Evolutionary conservation across 441 rosid species (phyloP).

Genomic region (Eutrema salsugineum): DNA sequence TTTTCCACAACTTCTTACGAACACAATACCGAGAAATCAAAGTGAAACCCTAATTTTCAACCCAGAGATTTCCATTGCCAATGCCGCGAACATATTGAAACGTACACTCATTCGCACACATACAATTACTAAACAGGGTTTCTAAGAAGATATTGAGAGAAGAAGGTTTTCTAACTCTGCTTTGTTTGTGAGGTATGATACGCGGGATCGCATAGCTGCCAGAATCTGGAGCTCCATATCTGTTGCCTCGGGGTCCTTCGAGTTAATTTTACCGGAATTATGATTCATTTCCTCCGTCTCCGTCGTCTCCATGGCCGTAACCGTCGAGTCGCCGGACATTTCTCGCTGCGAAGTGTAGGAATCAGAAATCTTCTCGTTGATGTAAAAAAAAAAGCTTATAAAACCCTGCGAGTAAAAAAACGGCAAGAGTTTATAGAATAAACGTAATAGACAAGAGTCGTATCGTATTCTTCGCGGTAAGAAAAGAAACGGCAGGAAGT

Average conservation of each 20-base stretch:
- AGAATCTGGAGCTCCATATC: slow-evolving; percentile 57
- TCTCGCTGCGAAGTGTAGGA: slow-evolving; percentile 1
- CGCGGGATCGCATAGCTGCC: slow-evolving; percentile 71
- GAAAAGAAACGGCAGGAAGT: not conserved
- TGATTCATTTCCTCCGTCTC: not conserved
- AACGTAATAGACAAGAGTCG: no score
- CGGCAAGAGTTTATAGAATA: not conserved
- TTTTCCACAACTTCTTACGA: not conserved
- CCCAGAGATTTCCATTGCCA: not conserved
- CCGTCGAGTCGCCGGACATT: slow-evolving; percentile 20
- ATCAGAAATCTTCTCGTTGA: not conserved
- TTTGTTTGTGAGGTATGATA: slow-evolving; percentile 39
- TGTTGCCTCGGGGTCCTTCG: not conserved
- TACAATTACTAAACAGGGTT: not conserved
- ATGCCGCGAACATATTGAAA: not conserved
- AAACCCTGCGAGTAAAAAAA: not conserved
- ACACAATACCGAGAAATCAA: not conserved
- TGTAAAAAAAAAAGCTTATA: not conserved
- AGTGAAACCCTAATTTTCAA: slow-evolving; percentile 1
- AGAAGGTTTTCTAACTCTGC: slow-evolving; percentile 13
- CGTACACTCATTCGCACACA: not conserved
- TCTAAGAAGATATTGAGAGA: not conserved
- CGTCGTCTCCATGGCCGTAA: slow-evolving; percentile 18
- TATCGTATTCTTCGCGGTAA: no score
- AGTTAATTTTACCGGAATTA: not conserved